phyloP scores from a whole-genome alignment of 345 rosid species.

The Boechera retrofracta region DNA sequence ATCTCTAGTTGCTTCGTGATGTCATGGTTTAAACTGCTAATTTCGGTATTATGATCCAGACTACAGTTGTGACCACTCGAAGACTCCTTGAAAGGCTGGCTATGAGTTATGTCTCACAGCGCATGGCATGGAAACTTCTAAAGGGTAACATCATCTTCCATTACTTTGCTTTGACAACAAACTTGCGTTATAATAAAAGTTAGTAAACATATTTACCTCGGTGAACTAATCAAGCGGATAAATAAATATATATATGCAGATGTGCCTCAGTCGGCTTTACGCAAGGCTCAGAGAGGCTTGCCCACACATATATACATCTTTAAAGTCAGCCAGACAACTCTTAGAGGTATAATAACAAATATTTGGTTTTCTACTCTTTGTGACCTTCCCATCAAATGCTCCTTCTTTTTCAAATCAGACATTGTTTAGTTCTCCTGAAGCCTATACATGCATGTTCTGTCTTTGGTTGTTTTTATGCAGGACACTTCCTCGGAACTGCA shows the following conservation, averaged over 20 bases:
- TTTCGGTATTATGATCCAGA: conserved; percentile 53
- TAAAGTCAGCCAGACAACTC: conserved; percentile 82
- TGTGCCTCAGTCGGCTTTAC: conserved; percentile 76
- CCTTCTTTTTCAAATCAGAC: neutral
- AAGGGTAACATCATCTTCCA: conserved; percentile 63
- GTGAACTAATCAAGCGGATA: conserved; percentile 19
- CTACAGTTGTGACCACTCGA: conserved; percentile 85
- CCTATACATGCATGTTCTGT: neutral
- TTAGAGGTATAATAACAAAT: conserved; percentile 63
- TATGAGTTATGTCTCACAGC: conserved; percentile 75
- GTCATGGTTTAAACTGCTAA: neutral
- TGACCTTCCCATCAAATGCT: conserved; percentile 9
- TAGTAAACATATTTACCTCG: neutral
- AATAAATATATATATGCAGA: conserved; percentile 52
- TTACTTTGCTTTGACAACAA: conserved; percentile 13
- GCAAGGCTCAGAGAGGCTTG: conserved; percentile 85
- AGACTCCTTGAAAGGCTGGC: conserved; percentile 91
- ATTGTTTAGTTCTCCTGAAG: conserved; percentile 18
- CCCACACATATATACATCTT: conserved; percentile 66
- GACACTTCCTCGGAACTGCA: conserved; percentile 74
- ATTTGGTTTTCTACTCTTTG: neutral
- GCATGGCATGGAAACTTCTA: conserved; percentile 96
- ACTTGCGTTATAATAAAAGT: neutral
- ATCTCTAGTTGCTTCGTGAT: conserved; percentile 21
- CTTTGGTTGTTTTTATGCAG: conserved; percentile 51